Evolutionary conservation across 2,329 filamentous ascomycete species (phyloP).

Genomic region (Epichloe scottii): DNA sequence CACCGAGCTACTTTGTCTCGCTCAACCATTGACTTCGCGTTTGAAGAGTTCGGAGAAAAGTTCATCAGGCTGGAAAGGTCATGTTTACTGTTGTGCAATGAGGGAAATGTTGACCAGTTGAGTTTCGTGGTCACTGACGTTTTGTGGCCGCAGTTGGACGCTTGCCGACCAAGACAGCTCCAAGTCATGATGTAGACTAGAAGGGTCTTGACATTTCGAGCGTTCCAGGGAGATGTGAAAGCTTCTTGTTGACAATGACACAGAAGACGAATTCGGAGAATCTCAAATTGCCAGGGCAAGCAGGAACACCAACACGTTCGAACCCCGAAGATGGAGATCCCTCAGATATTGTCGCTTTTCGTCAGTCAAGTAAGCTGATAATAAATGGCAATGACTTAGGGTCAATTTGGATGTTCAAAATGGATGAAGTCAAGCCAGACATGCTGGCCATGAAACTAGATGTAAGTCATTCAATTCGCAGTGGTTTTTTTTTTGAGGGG

Average conservation of each 20-base stretch:
- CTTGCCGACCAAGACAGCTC: slow-evolving; percentile 27
- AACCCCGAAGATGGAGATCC: too few relatives aligned
- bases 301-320: too few relatives aligned
- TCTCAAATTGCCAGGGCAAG: too few relatives aligned
- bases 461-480: slow-evolving; percentile 6
- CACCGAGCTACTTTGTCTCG: slow-evolving; percentile 9
- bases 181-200: slow-evolving; percentile 25
- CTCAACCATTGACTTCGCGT: neutral
- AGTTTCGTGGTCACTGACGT: slow-evolving; percentile 1
- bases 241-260: neutral
- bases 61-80: neutral
- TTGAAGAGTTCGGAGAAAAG: neutral
- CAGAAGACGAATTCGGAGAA: neutral
- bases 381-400: neutral
- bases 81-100: neutral
- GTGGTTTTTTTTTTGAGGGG: neutral
- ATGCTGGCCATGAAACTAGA: neutral
- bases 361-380: too few relatives aligned
- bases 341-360: too few relatives aligned
- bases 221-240: neutral
- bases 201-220: slow-evolving; percentile 5
- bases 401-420: neutral
- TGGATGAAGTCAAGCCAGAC: neutral
- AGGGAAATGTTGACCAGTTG: slow-evolving; percentile 1
- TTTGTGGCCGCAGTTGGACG: slow-evolving; percentile 15